Base-by-base conservation (phyloP, 805 yeast species). In the Wickerhamiella lipophila region DNA sequence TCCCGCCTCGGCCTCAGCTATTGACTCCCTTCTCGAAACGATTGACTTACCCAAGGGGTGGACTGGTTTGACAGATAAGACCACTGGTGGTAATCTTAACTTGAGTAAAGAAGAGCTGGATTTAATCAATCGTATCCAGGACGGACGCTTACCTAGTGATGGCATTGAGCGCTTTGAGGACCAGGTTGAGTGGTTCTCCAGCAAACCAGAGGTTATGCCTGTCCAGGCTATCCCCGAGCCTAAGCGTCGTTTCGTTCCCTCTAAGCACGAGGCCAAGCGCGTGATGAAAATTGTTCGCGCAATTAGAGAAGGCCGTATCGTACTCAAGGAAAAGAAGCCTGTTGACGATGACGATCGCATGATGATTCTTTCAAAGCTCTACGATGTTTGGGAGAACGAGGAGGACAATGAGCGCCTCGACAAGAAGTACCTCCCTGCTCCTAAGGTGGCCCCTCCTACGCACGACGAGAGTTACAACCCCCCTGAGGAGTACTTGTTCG, bases 41-140 rank as follows among this genome's bases (percentile, higher is more conserved):
- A 92, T 92, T 52, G 99, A 92, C 53, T 71, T 92, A 54, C 98
- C 98, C 12, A 94, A 85, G 66, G 98, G 98, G 22, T 92, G 97
- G 97, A 92, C 98, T 13, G 99, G 99, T 42, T 72, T 92, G 53
- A 68, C 89, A 53, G 97, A 92, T 65, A 82, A 84, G 60, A 75
- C 79, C 59, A 86, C 97, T 6, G 99, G 98, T 53, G 65, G 78
- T 8, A 73, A 84, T 47, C 74, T 92, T 68, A 87, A 92, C 56
- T 71, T 92, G 55, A 77, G 86, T 6, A 74, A 75, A 47, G 96
- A 89, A 61, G 98, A 92, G 66, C 72, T 88, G 60, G 95, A 88
- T 56, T 74, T 92, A 54, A 84, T 92, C 60, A 73, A 80, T 55
- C 86, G 84, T 63, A 78, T 92, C 58, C 95, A 87, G 66, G 75